phyloP scores from a whole-genome alignment of 306 rosid genomes.

The Fragaria nilgerrensis region DNA sequence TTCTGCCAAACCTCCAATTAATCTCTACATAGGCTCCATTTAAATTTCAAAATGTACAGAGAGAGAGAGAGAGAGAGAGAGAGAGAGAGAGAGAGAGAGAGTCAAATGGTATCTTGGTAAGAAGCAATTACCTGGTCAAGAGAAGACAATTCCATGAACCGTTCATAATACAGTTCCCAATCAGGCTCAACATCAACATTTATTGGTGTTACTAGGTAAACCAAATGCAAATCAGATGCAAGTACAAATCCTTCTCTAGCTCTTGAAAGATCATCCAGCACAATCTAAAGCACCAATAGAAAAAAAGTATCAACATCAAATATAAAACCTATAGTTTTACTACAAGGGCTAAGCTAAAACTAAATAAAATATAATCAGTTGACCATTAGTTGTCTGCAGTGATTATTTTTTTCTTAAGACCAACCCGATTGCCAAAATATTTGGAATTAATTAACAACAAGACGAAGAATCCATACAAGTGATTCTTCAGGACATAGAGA shows the following conservation, averaged over 20 bases:
- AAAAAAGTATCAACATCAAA: slow-evolving; percentile 23
- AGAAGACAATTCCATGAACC: slow-evolving; percentile 66
- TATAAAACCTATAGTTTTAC: slow-evolving; percentile 7
- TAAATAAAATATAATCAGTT: not conserved
- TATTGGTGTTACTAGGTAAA: slow-evolving; percentile 86
- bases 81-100: not conserved
- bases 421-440: not conserved
- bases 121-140: slow-evolving; percentile 77
- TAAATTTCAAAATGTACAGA: not conserved
- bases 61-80: not conserved
- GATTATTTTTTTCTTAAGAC: not conserved
- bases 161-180: slow-evolving; percentile 89
- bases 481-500: slow-evolving; percentile 97
- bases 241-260: slow-evolving; percentile 99
- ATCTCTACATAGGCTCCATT: not conserved
- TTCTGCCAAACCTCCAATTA: not conserved
- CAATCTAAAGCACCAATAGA: slow-evolving; percentile 51
- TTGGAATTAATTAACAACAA: not conserved
- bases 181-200: slow-evolving; percentile 93
- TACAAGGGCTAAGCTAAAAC: slow-evolving; percentile 2
- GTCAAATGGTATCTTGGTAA: not conserved
- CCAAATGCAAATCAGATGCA: slow-evolving; percentile 95
- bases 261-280: slow-evolving; percentile 93
- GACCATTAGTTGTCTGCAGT: not conserved
- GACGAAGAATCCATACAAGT: slow-evolving; percentile 55